A percentile compares a stretch with the other conserved stretches of the same genome.
phyloP scores from a whole-genome alignment of 2,329 filamentous ascomycete species.

The Colletotrichum sp. region DNA sequence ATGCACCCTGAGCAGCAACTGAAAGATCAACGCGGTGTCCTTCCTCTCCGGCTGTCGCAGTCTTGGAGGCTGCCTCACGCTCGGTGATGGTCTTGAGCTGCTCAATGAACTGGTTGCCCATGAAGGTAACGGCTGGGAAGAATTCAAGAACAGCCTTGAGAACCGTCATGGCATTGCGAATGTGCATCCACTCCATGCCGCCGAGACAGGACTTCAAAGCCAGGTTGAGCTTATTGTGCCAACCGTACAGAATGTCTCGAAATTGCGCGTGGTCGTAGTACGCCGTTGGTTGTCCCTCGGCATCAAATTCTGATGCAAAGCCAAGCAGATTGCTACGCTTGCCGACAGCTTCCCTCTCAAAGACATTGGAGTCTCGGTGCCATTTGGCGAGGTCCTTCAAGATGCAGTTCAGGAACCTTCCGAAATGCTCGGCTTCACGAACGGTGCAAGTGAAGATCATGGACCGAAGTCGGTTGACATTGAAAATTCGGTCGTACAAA shows the following conservation, averaged over 20 bases:
- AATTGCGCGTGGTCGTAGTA: constrained; percentile 88
- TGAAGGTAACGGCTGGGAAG: constrained; percentile 91
- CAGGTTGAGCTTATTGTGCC: constrained; percentile 83
- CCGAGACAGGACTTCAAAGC: constrained; percentile 84
- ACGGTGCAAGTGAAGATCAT: constrained; percentile 91
- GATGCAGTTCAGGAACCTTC: constrained; percentile 84
- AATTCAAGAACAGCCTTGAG: constrained; percentile 80
- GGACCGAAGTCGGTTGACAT: constrained; percentile 77
- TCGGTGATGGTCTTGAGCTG: constrained; percentile 71
- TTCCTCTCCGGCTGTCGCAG: constrained; percentile 52
- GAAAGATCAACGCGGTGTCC: constrained; percentile 75
- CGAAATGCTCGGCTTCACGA: constrained; percentile 91
- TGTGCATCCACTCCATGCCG: constrained; percentile 94
- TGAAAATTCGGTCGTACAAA: constrained; percentile 84
- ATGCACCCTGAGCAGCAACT: constrained; percentile 73
- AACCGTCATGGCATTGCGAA: constrained; percentile 91
- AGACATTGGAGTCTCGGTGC: constrained; percentile 67
- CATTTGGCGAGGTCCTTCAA: constrained; percentile 81
- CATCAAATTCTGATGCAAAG: constrained; percentile 77
- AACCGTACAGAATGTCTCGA: constrained; percentile 83
- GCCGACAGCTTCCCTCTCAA: constrained; percentile 80
- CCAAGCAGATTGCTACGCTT: constrained; percentile 65
- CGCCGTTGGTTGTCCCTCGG: constrained; percentile 70
- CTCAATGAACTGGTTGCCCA: constrained; percentile 71
- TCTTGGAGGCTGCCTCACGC: constrained; percentile 60